Evolutionary conservation across 23 red algal genomes (phyloP).

Genomic region (Rhodosorus marinus): DNA sequence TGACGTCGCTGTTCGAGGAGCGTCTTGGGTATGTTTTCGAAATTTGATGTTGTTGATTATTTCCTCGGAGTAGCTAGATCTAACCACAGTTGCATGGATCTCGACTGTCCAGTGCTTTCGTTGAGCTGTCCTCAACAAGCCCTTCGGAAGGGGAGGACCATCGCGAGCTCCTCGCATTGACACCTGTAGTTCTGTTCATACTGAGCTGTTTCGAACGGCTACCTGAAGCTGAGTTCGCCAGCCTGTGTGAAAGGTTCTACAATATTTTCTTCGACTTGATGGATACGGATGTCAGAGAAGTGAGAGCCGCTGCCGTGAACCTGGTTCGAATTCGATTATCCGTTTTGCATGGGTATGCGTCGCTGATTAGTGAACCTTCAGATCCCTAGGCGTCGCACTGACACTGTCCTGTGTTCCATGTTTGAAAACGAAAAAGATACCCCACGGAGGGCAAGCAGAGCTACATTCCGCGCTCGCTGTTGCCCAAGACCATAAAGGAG

Average conservation of each 20-base stretch:
- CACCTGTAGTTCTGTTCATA: constrained; percentile 67
- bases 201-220: constrained; percentile 39
- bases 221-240: constrained; percentile 37
- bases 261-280: constrained; percentile 28
- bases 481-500: too few species aligned
- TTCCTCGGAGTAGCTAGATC: too few species aligned
- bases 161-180: constrained; percentile 63
- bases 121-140: constrained; percentile 19
- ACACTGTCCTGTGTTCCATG: too few species aligned
- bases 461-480: too few species aligned
- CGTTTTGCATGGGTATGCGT: too few species aligned
- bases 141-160: constrained; percentile 41
- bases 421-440: too few species aligned
- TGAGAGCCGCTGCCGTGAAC: constrained; percentile 18
- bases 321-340: constrained; percentile 14
- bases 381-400: too few species aligned
- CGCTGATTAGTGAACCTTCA: too few species aligned
- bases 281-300: constrained; percentile 24
- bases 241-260: constrained; percentile 13
- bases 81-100: constrained; percentile 25
- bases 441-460: too few species aligned
- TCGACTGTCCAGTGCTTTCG: constrained; percentile 19
- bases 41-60: too few species aligned
- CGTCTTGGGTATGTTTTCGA: too few species aligned
- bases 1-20: too few species aligned